These are phyloP conservation scores for Cryptosporidium bovis DNA, from an alignment of 169 alveolate genomes.

Conservation along the genomic window DNA sequence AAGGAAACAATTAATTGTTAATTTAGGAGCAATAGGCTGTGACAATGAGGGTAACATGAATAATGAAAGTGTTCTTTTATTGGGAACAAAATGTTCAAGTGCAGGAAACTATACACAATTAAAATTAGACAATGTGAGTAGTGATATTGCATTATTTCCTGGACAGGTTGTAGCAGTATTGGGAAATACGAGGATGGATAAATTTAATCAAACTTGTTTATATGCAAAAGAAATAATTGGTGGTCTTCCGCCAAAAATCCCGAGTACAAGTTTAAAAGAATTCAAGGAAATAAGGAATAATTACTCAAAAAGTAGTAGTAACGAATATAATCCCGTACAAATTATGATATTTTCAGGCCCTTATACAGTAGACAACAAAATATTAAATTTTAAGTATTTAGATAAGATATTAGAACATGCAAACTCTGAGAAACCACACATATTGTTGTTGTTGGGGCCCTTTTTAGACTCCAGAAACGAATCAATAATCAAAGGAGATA, in stretches of 20 bases:
- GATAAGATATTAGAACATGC: slow-evolving; percentile 21
- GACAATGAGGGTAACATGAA: slow-evolving; percentile 65
- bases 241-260: slow-evolving; percentile 53
- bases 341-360: slow-evolving; percentile 68
- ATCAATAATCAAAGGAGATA: slow-evolving; percentile 41
- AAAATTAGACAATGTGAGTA: slow-evolving; percentile 1
- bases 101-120: slow-evolving; percentile 40
- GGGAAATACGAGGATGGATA: slow-evolving; percentile 56
- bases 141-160: slow-evolving; percentile 35
- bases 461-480: slow-evolving; percentile 62
- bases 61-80: slow-evolving; percentile 37
- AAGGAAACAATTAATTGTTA: slow-evolving; percentile 37
- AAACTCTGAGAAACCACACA: slow-evolving; percentile 51
- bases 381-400: slow-evolving; percentile 29
- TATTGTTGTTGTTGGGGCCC: slow-evolving; percentile 48
- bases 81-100: slow-evolving; percentile 44
- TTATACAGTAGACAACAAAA: slow-evolving; percentile 2
- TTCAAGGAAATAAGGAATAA: not conserved
- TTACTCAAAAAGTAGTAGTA: slow-evolving; percentile 23
- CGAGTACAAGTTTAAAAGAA: slow-evolving; percentile 1
- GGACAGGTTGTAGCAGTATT: slow-evolving; percentile 67
- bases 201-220: slow-evolving; percentile 52
- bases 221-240: slow-evolving; percentile 65
- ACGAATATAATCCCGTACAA: slow-evolving; percentile 49
- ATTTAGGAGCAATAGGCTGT: slow-evolving; percentile 59